These are phyloP conservation scores for Venturia oleaginea DNA, from an alignment of 2,329 filamentous ascomycete species.

Conservation along the genomic window DNA sequence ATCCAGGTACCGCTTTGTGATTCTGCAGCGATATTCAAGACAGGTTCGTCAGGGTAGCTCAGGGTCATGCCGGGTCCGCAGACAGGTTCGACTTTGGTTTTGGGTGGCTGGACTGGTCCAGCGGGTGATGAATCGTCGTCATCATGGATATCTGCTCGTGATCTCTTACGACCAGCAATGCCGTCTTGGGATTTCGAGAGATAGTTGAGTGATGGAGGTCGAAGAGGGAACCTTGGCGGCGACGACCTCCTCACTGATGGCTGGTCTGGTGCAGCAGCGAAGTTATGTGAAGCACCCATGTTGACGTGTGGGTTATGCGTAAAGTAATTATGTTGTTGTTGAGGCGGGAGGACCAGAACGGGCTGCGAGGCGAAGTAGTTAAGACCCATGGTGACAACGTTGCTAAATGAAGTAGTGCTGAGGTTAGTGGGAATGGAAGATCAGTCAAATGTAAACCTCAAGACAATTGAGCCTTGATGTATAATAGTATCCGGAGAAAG, in stretches of 20 bases:
- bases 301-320: slow-evolving; percentile 19
- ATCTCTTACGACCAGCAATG: slow-evolving; percentile 62
- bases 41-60: slow-evolving; percentile 52
- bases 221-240: slow-evolving; percentile 29
- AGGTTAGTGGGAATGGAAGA: slow-evolving; percentile 5
- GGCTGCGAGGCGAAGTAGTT: slow-evolving; percentile 39
- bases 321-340: slow-evolving; percentile 29
- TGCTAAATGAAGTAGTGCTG: slow-evolving; percentile 5
- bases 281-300: slow-evolving; percentile 18
- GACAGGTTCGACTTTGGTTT: slow-evolving; percentile 56
- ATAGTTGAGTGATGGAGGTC: slow-evolving; percentile 35
- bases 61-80: slow-evolving; percentile 66
- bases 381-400: slow-evolving; percentile 29
- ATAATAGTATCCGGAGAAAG: neutral
- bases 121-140: slow-evolving; percentile 36
- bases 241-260: slow-evolving; percentile 25
- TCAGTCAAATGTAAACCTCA: slow-evolving; percentile 5
- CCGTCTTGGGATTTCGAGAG: slow-evolving; percentile 31
- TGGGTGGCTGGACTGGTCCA: slow-evolving; percentile 35
- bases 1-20: slow-evolving; percentile 66
- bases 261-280: slow-evolving; percentile 25
- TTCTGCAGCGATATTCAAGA: slow-evolving; percentile 51
- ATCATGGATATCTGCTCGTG: slow-evolving; percentile 63
- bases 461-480: neutral
- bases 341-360: slow-evolving; percentile 37